phyloP scores from a whole-genome alignment of 768 basidiomycete species.

The Austroboletus eburneus region DNA sequence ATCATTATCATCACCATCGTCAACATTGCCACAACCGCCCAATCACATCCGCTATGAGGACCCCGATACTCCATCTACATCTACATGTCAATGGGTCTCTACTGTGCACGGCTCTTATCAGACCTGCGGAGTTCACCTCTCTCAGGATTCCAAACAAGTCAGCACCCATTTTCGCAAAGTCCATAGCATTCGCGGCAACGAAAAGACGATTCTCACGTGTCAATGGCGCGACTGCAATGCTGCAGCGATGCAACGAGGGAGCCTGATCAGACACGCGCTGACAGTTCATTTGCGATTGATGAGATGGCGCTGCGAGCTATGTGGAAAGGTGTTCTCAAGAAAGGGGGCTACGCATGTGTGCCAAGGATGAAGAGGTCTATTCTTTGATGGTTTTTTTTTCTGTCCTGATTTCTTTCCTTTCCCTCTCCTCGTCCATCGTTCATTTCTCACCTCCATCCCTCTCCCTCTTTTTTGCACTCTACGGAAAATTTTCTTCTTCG shows the following conservation, averaged over 20 bases:
- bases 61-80: too few relatives aligned
- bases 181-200: slow-evolving; percentile 16
- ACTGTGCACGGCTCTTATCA: not conserved
- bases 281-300: slow-evolving; percentile 14
- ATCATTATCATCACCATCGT: too few relatives aligned
- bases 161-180: slow-evolving; percentile 10
- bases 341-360: slow-evolving; percentile 14
- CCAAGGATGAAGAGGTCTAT: not conserved
- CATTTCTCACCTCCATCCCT: too few relatives aligned
- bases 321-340: slow-evolving; percentile 14
- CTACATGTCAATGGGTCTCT: slow-evolving; percentile 14
- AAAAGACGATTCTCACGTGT: slow-evolving; percentile 10
- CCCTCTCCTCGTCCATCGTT: too few relatives aligned
- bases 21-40: not conserved
- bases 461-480: too few relatives aligned
- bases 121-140: slow-evolving; percentile 4
- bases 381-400: too few relatives aligned
- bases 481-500: too few relatives aligned
- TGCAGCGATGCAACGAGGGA: slow-evolving; percentile 17
- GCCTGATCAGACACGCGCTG: slow-evolving; percentile 16
- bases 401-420: too few relatives aligned
- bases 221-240: slow-evolving; percentile 11
- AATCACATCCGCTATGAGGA: not conserved
- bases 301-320: slow-evolving; percentile 12
- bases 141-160: not conserved